Percentiles rank a stretch among this genome's conserved stretches.
phyloP scores from a whole-genome alignment of 306 rosid species.

The Ormosia emarginata region DNA sequence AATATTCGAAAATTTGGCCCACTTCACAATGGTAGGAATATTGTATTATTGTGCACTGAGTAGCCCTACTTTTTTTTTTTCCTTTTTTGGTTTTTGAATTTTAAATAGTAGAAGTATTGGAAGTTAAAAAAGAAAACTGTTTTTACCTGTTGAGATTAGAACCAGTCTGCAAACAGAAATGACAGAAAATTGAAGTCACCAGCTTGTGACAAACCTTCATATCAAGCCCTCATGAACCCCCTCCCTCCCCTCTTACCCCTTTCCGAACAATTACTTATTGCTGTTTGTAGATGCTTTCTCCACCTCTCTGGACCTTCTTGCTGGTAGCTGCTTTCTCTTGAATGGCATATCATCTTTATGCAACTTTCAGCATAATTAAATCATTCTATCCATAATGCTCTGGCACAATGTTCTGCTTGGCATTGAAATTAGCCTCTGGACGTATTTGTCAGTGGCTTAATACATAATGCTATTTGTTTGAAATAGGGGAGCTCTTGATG shows the following conservation, averaged over 20 bases:
- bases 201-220: not conserved
- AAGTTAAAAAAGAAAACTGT: not conserved
- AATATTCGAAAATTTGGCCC: not conserved
- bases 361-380: not conserved
- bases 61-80: too few species aligned
- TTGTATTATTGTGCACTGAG: too few species aligned
- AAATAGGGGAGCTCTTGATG: not conserved
- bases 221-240: not conserved
- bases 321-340: not conserved
- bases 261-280: not conserved
- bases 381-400: not conserved
- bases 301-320: too few species aligned
- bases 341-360: not conserved
- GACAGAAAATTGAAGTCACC: not conserved
- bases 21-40: too few species aligned
- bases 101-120: not conserved
- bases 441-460: not conserved
- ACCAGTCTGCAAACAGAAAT: not conserved
- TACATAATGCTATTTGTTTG: not conserved
- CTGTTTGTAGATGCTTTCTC: not conserved
- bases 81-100: not conserved
- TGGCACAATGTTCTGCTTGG: not conserved
- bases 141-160: not conserved
- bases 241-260: not conserved
- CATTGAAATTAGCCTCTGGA: too few species aligned